These are phyloP conservation scores for Infundibulicybe gibba DNA, from an alignment of 768 basidiomycete species.

Conservation along the genomic window DNA sequence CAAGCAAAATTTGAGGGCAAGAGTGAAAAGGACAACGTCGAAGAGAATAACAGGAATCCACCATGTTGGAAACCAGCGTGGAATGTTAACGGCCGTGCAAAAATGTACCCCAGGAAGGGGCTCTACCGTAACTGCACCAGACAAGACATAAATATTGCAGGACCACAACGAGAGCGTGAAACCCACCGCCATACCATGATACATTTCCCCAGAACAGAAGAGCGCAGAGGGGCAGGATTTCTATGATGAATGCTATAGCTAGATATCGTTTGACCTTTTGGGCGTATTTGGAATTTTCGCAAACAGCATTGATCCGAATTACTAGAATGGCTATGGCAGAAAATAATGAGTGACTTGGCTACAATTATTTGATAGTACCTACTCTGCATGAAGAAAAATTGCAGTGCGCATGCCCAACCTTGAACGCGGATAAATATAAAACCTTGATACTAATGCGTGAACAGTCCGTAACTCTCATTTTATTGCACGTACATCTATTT, in stretches of 20 bases:
- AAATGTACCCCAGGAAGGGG: conserved; percentile 1
- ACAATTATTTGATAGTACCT: neutral
- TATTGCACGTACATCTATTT: neutral
- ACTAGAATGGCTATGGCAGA: neutral
- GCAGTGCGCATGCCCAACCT: conserved; percentile 2
- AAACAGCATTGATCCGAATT: neutral
- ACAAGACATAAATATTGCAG: neutral
- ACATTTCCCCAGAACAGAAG: too few species aligned
- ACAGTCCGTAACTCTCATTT: neutral
- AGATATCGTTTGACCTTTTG: neutral
- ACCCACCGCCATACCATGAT: too few species aligned
- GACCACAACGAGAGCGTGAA: too few species aligned
- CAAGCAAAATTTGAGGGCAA: neutral
- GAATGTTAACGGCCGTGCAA: neutral
- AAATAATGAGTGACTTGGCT: neutral
- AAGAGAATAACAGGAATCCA: conserved; percentile 4
- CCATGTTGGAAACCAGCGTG: conserved; percentile 3
- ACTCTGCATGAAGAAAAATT: conserved; percentile 7
- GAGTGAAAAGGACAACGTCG: neutral
- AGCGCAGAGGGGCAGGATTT: neutral
- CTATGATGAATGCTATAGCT: neutral
- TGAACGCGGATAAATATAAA: neutral
- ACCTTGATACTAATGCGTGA: conserved; percentile 1
- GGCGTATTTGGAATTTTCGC: neutral
- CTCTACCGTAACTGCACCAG: neutral